Base-by-base conservation (phyloP, 2,329 filamentous ascomycete species). In the Stemphylium vesicarium region DNA sequence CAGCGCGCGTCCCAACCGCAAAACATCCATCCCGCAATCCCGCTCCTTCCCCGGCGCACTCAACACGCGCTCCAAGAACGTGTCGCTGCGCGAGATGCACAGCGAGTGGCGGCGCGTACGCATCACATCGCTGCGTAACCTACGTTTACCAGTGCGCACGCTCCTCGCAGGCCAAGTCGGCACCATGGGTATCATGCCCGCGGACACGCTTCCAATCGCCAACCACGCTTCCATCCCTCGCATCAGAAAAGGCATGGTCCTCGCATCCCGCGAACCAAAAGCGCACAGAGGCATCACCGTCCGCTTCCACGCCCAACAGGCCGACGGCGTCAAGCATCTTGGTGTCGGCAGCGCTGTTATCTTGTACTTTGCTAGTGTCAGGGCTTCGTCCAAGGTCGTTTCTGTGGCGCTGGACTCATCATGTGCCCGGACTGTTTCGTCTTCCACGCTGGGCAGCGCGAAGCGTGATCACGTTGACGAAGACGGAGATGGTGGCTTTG, bases 331-430 rank as follows among this genome's bases (percentile, higher is more conserved):
- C 0, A 84, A 83, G 20, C 79, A 84, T 1, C 79, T 97, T 6
- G 82, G 84, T 0, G 78, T 86, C 0, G 90, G 90, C 1, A 88
- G 84, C 36, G 80, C 88, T 31, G 87, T 93, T 4, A 92, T 96
- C 26, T 85, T 94, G 0, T 98, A 97, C 69, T 85, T 93, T 36
- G 92, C 91, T 15, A 97, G 92, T 69, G 88, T 98, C 12, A 85
- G 94, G 8, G 89, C 92, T 1, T 86, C 90, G 0, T 93, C 92
- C 0, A 88, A 89, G 56, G 85, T 98, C 1, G 72, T 89, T 22
- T 83, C 84, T 29, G 81, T 76, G 12, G 63, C 66, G 7, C 13
- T 57, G 1, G 66, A 65, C n/a, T n/a, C n/a, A 31, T 5, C 31
- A 7, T 22, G 20, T 2, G 4, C n/a, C 20, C 5, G 7, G 22